These are phyloP conservation scores for Inga laurina DNA, from an alignment of 306 rosid genomes.

Conservation along the genomic window DNA sequence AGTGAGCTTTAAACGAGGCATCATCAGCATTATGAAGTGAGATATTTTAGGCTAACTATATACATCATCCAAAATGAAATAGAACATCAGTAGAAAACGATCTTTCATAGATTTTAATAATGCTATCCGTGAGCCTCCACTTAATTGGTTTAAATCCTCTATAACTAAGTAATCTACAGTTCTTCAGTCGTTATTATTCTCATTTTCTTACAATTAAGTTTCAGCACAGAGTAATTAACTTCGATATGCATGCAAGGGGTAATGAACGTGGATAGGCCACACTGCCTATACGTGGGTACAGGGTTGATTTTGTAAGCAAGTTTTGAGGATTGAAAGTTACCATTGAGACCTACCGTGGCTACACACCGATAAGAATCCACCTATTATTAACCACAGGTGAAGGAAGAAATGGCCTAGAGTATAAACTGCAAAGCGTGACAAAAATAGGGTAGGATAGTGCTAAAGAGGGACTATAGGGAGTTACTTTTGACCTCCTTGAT, in stretches of 20 bases:
- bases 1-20: neutral
- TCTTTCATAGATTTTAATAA: neutral
- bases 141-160: neutral
- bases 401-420: neutral
- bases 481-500: neutral
- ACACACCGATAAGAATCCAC: neutral
- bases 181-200: too few relatives aligned
- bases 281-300: neutral
- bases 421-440: neutral
- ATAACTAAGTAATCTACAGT: too few relatives aligned
- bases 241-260: neutral
- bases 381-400: neutral
- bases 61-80: neutral
- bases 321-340: neutral
- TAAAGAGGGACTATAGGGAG: neutral
- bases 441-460: neutral
- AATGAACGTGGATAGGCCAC: neutral
- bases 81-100: neutral
- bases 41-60: neutral
- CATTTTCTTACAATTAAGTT: too few relatives aligned
- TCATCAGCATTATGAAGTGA: neutral
- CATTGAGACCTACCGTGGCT: neutral
- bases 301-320: neutral
- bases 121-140: neutral
- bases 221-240: too few relatives aligned